A percentile compares a stretch with the other conserved stretches of the same genome.
These are phyloP conservation scores for Cystobasidiaceae sp. DNA, from an alignment of 1,284 basidiomycete genomes.

Conservation along the genomic window DNA sequence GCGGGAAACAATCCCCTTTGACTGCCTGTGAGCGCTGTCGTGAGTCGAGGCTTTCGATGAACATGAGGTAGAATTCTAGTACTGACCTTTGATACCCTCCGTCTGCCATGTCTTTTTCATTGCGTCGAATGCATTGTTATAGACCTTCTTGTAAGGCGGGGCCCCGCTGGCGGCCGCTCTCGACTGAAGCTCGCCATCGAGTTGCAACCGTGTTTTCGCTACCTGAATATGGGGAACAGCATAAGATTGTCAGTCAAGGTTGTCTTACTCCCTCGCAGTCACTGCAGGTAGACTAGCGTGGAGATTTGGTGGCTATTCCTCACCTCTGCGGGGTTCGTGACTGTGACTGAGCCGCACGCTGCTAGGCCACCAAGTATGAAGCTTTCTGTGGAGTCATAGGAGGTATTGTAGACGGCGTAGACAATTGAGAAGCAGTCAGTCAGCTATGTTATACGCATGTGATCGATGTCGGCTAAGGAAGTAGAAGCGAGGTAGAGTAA, in stretches of 20 bases:
- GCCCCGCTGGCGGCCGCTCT: constrained; percentile 16
- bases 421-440: too few relatives aligned
- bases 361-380: constrained; percentile 83
- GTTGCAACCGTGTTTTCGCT: constrained; percentile 85
- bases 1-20: constrained; percentile 87
- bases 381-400: constrained; percentile 53
- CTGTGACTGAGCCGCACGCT: constrained; percentile 57
- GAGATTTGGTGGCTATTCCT: background rate
- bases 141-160: constrained; percentile 65
- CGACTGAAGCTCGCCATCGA: constrained; percentile 74
- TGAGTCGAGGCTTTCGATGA: background rate
- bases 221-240: constrained; percentile 54
- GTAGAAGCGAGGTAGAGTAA: background rate
- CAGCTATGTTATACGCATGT: background rate
- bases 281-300: background rate
- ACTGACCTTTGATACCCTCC: constrained; percentile 62
- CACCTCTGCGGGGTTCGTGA: constrained; percentile 38
- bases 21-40: constrained; percentile 56
- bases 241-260: background rate
- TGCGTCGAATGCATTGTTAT: constrained; percentile 82
- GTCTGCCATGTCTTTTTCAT: constrained; percentile 81
- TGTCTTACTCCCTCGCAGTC: background rate
- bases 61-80: background rate
- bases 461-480: background rate
- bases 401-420: background rate